These are phyloP conservation scores for Rhodocollybia butyracea DNA, from an alignment of 768 basidiomycete species.

Conservation along the genomic window DNA sequence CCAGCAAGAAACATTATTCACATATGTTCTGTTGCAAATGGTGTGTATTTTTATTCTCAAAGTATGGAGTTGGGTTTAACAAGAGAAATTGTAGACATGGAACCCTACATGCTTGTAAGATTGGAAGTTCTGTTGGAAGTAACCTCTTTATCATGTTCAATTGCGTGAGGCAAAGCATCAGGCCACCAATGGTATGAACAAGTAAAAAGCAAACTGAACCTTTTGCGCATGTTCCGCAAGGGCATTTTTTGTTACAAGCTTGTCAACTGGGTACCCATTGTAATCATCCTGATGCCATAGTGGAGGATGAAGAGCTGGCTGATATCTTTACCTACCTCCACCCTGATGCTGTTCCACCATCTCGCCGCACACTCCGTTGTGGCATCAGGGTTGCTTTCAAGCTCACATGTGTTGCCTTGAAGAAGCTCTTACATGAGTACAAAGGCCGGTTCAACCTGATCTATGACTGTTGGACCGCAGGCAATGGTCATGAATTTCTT, in stretches of 20 bases:
- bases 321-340: slow-evolving; percentile 5
- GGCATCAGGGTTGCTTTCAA: not conserved
- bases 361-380: not conserved
- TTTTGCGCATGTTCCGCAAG: not conserved
- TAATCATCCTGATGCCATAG: not conserved
- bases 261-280: not conserved
- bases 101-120: too few species aligned
- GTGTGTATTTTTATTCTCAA: too few species aligned
- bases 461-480: slow-evolving; percentile 5
- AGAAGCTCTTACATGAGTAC: not conserved
- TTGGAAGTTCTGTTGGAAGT: too few species aligned
- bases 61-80: too few species aligned
- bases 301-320: not conserved
- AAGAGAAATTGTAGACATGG: too few species aligned
- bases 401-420: not conserved
- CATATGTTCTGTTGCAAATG: too few species aligned
- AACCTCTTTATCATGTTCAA: too few species aligned
- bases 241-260: slow-evolving; percentile 8
- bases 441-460: slow-evolving; percentile 1
- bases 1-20: too few species aligned
- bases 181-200: too few species aligned
- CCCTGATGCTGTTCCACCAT: not conserved
- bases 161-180: too few species aligned
- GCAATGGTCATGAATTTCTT: not conserved
- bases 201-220: not conserved